phyloP scores from a whole-genome alignment of 2,329 filamentous ascomycete species.

The Podosphaera xanthii region DNA sequence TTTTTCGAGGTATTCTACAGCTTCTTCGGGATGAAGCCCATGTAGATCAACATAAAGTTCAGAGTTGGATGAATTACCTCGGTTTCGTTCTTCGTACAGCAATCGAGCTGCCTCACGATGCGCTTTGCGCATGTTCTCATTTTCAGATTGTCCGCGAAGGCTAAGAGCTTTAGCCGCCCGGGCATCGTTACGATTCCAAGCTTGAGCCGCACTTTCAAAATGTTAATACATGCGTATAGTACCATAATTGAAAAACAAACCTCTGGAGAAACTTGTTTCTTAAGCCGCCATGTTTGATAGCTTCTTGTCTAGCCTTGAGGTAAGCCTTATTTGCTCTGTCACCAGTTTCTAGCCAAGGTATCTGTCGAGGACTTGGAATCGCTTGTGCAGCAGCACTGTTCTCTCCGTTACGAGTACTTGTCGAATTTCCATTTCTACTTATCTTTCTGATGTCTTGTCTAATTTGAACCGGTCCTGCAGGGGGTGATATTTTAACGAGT shows the following conservation, averaged over 20 bases:
- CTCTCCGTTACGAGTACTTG: slow-evolving; percentile 43
- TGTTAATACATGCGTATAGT: slow-evolving; percentile 3
- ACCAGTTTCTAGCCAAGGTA: slow-evolving; percentile 92
- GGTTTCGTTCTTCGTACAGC: slow-evolving; percentile 85
- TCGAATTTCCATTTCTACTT: slow-evolving; percentile 39
- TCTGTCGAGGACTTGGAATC: slow-evolving; percentile 71
- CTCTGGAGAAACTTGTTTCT: slow-evolving; percentile 94
- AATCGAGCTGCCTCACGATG: slow-evolving; percentile 82
- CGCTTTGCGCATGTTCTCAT: slow-evolving; percentile 89
- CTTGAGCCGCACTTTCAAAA: slow-evolving; percentile 59
- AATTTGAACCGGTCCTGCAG: slow-evolving; percentile 41
- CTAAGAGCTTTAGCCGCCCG: slow-evolving; percentile 87
- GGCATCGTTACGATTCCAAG: slow-evolving; percentile 95
- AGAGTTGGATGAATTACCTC: slow-evolving; percentile 28
- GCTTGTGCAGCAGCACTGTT: slow-evolving; percentile 62
- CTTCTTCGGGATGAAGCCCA: slow-evolving; percentile 95
- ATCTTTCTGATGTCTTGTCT: slow-evolving; percentile 36
- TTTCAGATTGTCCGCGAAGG: slow-evolving; percentile 84
- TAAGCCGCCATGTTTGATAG: slow-evolving; percentile 89
- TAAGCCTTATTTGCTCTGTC: slow-evolving; percentile 81
- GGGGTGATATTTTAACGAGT: slow-evolving; percentile 85
- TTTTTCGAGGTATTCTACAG: slow-evolving; percentile 77
- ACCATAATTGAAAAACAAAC: slow-evolving; percentile 22
- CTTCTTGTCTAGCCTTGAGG: slow-evolving; percentile 81
- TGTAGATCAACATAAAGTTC: slow-evolving; percentile 93